Evolutionary conservation across 2,329 filamentous ascomycete genomes (phyloP).

Genomic region (Bipolaris bicolor): DNA sequence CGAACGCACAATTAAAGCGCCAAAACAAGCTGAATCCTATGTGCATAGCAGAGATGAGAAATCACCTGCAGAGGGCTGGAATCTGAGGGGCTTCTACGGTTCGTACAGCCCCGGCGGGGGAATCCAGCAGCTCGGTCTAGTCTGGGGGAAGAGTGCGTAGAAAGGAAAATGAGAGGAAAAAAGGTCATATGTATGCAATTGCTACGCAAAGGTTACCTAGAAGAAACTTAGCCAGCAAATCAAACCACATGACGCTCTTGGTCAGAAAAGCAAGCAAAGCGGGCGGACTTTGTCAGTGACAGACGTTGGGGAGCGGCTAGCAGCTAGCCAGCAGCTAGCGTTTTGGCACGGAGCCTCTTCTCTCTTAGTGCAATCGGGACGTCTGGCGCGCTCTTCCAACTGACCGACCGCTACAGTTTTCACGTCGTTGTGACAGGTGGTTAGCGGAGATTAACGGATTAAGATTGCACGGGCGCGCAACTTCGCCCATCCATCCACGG

Average conservation of each 20-base stretch:
- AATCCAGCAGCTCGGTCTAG: not conserved
- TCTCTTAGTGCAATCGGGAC: not conserved
- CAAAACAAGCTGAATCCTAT: not conserved
- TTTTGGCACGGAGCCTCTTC: not conserved
- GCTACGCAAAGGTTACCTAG: too few relatives aligned
- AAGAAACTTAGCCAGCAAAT: not conserved
- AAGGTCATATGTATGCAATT: not conserved
- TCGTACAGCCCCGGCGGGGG: not conserved
- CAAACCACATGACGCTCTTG: not conserved
- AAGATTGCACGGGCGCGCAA: not conserved
- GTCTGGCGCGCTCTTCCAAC: not conserved
- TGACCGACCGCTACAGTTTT: not conserved
- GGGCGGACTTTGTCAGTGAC: not conserved
- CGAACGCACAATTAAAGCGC: not conserved
- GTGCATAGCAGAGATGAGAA: not conserved
- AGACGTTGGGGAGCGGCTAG: not conserved
- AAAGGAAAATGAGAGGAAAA: not conserved
- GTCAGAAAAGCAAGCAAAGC: not conserved
- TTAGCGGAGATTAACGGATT: not conserved
- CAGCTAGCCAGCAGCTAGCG: not conserved
- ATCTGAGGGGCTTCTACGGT: not conserved
- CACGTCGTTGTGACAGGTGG: not conserved
- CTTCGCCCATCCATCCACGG: too few relatives aligned
- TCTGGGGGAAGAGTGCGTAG: not conserved
- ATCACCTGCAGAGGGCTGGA: not conserved